Evolutionary conservation across 1,284 basidiomycete species (phyloP).

Genomic region (Puccinia novopanici): DNA sequence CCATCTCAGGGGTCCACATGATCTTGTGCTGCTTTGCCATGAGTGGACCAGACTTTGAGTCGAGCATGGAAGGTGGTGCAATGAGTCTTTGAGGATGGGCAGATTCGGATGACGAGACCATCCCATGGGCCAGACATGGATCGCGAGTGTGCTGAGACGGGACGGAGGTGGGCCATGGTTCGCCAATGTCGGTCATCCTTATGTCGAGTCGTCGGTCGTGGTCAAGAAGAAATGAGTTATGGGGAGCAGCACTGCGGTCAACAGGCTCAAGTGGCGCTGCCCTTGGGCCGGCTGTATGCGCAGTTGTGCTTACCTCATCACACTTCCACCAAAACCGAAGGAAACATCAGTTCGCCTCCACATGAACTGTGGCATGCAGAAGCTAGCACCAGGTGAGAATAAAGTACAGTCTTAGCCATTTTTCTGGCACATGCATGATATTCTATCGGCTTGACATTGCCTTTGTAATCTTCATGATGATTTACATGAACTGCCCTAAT

Average conservation of each 20-base stretch:
- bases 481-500: no score
- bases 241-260: not conserved
- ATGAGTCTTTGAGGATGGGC: constrained; percentile 1
- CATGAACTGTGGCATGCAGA: no score
- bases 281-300: no score
- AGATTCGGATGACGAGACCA: constrained; percentile 12
- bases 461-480: no score
- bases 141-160: constrained; percentile 12
- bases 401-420: no score
- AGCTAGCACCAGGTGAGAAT: no score
- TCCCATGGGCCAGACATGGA: constrained; percentile 1
- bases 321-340: not conserved
- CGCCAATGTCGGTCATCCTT: constrained; percentile 15
- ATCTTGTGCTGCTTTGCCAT: constrained; percentile 31
- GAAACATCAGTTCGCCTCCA: no score
- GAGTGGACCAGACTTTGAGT: constrained; percentile 9
- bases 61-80: constrained; percentile 5
- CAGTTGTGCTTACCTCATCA: not conserved
- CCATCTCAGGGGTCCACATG: constrained; percentile 41
- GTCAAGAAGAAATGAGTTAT: constrained; percentile 2
- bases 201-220: not conserved
- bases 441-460: no score
- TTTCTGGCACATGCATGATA: no score
- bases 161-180: constrained; percentile 5
- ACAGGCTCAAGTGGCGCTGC: not conserved